Percentiles rank a stretch among this genome's conserved stretches.
Evolutionary conservation across 2,329 filamentous ascomycete species (phyloP).

Genomic region (Diaporthe caulivora): DNA sequence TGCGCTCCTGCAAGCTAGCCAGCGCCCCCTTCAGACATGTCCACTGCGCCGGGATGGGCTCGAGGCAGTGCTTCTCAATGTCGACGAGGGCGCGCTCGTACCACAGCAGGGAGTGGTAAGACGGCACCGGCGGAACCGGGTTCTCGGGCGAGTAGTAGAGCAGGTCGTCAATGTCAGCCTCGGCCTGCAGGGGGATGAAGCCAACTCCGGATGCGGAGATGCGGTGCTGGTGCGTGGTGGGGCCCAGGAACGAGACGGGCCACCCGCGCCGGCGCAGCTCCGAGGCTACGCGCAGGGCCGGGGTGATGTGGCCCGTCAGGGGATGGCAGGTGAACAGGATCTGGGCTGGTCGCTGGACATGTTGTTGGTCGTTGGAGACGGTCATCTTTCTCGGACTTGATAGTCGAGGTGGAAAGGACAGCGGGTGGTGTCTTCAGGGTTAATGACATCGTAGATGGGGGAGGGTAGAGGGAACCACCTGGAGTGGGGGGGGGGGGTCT

Average conservation of each 20-base stretch:
- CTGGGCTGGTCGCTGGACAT: constrained; percentile 32
- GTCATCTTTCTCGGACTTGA: constrained; percentile 1
- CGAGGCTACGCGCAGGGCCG: constrained; percentile 50
- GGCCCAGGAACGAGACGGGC: constrained; percentile 51
- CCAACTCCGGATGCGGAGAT: constrained; percentile 49
- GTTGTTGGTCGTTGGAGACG: neutral
- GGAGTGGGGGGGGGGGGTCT: no score
- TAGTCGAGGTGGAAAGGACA: neutral
- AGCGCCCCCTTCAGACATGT: constrained; percentile 47
- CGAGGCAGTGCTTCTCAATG: constrained; percentile 47
- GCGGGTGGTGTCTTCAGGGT: neutral
- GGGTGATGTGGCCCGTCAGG: constrained; percentile 53
- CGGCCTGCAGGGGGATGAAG: constrained; percentile 49
- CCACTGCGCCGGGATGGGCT: constrained; percentile 52
- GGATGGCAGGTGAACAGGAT: constrained; percentile 52
- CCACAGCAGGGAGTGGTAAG: constrained; percentile 45
- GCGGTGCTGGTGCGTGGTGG: constrained; percentile 49
- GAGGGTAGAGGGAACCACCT: no score
- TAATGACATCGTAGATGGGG: neutral
- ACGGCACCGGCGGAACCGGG: constrained; percentile 42
- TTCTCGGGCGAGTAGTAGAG: constrained; percentile 45
- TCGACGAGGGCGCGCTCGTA: constrained; percentile 50
- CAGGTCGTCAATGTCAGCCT: constrained; percentile 51
- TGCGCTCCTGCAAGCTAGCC: constrained; percentile 40
- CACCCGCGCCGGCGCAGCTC: constrained; percentile 48